Evolutionary conservation across 345 rosid genomes (phyloP).

Genomic region (Gossypium sturtianum): DNA sequence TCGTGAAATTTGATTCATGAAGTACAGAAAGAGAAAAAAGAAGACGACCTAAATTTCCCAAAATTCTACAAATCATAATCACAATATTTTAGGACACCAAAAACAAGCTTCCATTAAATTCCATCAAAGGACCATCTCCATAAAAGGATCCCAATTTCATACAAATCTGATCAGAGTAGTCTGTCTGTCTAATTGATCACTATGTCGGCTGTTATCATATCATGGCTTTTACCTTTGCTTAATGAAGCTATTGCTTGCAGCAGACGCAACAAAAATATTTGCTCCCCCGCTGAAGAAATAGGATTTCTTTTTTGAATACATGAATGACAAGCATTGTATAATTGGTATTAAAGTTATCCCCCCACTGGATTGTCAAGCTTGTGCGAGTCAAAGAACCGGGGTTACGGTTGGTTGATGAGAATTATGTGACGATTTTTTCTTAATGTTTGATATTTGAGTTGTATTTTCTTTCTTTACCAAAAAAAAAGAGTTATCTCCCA

Average conservation of each 20-base stretch:
- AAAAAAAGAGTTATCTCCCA: background rate
- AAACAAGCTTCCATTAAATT: background rate
- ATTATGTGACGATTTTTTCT: too few relatives aligned
- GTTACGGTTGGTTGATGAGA: too few relatives aligned
- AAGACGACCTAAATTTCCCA: background rate
- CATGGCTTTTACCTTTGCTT: constrained; percentile 11
- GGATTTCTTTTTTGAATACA: background rate
- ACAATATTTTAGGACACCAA: background rate
- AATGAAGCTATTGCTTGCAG: constrained; percentile 3
- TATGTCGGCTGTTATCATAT: constrained; percentile 4
- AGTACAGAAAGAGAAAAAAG: background rate
- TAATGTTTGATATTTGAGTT: too few relatives aligned
- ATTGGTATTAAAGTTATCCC: background rate
- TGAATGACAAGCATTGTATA: background rate
- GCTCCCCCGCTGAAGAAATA: background rate
- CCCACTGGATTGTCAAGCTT: too few relatives aligned
- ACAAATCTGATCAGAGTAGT: background rate
- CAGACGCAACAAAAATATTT: background rate
- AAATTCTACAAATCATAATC: background rate
- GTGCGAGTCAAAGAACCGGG: too few relatives aligned
- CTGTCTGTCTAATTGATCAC: background rate
- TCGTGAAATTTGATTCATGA: background rate
- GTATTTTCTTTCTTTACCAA: too few relatives aligned
- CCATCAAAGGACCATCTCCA: constrained; percentile 21
- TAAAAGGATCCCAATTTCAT: background rate